A percentile compares a stretch with the other conserved stretches of the same genome.
phyloP scores from a whole-genome alignment of 140 eudicot species.

The Bidens hawaiensis region DNA sequence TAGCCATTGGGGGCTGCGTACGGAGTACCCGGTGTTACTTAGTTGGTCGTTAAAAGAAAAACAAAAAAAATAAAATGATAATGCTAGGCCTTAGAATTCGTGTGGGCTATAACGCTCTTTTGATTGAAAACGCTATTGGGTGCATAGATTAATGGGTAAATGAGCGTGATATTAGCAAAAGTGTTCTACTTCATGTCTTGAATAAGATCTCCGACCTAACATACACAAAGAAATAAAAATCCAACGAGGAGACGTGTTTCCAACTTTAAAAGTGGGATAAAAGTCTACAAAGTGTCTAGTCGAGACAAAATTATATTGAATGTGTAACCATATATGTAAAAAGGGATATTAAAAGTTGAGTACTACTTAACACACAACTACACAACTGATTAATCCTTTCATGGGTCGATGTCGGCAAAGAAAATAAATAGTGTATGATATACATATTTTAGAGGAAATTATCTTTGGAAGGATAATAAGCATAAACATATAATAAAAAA shows the following conservation, averaged over 20 bases:
- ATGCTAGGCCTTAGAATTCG: too few relatives aligned
- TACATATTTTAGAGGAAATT: too few relatives aligned
- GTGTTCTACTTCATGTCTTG: not conserved
- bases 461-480: too few relatives aligned
- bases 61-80: too few relatives aligned
- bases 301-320: not conserved
- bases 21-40: too few relatives aligned
- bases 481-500: too few relatives aligned
- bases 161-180: not conserved
- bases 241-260: not conserved
- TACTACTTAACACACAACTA: not conserved
- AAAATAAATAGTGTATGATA: too few relatives aligned
- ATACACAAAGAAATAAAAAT: conserved; percentile 12
- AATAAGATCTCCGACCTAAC: conserved; percentile 1
- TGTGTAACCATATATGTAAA: not conserved
- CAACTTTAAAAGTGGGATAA: not conserved
- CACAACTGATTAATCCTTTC: not conserved
- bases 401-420: not conserved
- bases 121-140: too few relatives aligned
- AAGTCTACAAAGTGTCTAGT: not conserved
- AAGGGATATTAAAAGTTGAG: not conserved
- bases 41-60: too few relatives aligned
- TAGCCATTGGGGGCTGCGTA: too few relatives aligned
- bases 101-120: too few relatives aligned
- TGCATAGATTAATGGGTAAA: not conserved